Conservation (phyloP, 495 filamentous ascomycete genomes). For the Trypethelium eluteriae region DNA sequence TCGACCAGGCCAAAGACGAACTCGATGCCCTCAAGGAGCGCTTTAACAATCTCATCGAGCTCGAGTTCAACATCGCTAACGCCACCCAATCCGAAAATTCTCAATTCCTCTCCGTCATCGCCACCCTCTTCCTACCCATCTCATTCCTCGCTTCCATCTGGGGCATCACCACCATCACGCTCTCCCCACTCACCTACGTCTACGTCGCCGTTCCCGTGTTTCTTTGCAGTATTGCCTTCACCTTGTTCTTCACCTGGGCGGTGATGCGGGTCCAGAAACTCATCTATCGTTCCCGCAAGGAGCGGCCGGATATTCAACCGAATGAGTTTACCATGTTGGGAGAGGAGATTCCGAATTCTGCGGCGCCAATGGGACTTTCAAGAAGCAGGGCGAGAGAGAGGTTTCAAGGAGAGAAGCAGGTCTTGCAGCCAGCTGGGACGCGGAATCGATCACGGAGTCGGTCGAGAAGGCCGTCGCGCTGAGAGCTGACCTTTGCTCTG, state of each 20-base stretch:
- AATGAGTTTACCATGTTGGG: constrained; percentile 26
- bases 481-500: neutral
- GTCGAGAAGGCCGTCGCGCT: neutral
- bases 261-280: constrained; percentile 18
- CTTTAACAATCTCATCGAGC: constrained; percentile 28
- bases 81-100: constrained; percentile 22
- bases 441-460: constrained; percentile 10
- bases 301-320: constrained; percentile 15
- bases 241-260: constrained; percentile 14
- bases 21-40: constrained; percentile 24
- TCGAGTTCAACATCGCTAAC: constrained; percentile 27
- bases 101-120: constrained; percentile 23
- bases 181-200: constrained; percentile 21
- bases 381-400: neutral
- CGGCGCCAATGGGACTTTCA: neutral
- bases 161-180: constrained; percentile 23
- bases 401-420: constrained; percentile 4
- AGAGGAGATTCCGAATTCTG: constrained; percentile 21
- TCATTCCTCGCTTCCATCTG: constrained; percentile 25
- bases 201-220: constrained; percentile 22
- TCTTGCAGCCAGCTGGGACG: neutral
- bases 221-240: constrained; percentile 15
- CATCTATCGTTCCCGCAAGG: constrained; percentile 16
- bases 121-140: constrained; percentile 26
- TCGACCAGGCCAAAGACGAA: constrained; percentile 21